Evolutionary conservation across 768 basidiomycete species (phyloP).

Genomic region (Hebeloma cylindrosporum): DNA sequence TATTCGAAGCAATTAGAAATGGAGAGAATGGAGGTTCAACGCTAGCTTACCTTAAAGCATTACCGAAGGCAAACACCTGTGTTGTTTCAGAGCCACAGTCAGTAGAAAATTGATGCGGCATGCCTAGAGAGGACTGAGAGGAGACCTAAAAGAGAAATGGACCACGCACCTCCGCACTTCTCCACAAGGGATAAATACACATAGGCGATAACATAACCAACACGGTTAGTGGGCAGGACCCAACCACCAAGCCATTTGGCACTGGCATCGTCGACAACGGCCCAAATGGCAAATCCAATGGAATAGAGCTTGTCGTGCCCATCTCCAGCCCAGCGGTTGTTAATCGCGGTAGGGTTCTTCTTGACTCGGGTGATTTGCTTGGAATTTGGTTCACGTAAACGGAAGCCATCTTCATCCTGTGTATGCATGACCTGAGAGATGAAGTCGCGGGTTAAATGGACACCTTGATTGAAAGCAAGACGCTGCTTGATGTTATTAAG

Average conservation of each 20-base stretch:
- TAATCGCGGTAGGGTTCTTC: conserved; percentile 32
- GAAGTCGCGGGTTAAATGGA: conserved; percentile 18
- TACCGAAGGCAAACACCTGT: conserved; percentile 28
- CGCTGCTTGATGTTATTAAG: conserved; percentile 17
- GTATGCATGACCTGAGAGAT: conserved; percentile 29
- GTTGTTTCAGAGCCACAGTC: conserved; percentile 40
- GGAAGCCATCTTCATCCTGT: conserved; percentile 29
- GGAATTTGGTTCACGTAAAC: conserved; percentile 24
- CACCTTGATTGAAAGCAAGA: conserved; percentile 19
- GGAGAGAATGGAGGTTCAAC: background rate
- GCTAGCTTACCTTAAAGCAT: conserved; percentile 28
- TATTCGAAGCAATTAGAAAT: conserved; percentile 7
- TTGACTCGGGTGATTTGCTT: conserved; percentile 27
- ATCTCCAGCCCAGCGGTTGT: conserved; percentile 37
- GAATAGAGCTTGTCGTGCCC: conserved; percentile 41
- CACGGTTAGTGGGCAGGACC: conserved; percentile 40
- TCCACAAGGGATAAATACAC: conserved; percentile 31
- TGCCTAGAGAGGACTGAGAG: conserved; percentile 21
- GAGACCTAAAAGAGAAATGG: too few relatives aligned
- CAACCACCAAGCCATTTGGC: conserved; percentile 31
- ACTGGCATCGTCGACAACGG: conserved; percentile 32
- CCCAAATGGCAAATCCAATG: conserved; percentile 42
- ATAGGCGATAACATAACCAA: conserved; percentile 30
- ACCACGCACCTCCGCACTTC: conserved; percentile 29
- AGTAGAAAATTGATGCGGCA: conserved; percentile 33